Evolutionary conservation across 768 basidiomycete species (phyloP).

Genomic region (Lentinula detonsa): DNA sequence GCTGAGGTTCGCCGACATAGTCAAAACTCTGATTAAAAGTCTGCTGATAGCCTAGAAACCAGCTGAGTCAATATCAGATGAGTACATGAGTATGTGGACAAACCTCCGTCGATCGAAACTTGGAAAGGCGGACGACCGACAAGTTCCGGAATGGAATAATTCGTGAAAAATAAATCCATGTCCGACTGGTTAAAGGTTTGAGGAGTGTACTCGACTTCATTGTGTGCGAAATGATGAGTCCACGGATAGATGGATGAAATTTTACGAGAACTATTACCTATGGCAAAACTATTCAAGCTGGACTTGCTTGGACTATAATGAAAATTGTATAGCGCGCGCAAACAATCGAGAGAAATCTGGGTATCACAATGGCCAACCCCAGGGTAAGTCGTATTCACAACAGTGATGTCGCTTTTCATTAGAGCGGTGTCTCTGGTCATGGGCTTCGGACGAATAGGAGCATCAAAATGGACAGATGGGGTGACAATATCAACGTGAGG

Average conservation of each 20-base stretch:
- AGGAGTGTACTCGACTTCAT: slow-evolving; percentile 32
- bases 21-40: slow-evolving; percentile 18
- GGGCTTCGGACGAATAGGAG: slow-evolving; percentile 10
- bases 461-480: slow-evolving; percentile 37
- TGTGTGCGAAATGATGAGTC: not conserved
- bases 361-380: slow-evolving; percentile 26
- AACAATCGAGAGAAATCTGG: slow-evolving; percentile 31
- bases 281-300: slow-evolving; percentile 31
- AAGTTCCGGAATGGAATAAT: slow-evolving; percentile 25
- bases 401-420: slow-evolving; percentile 10
- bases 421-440: slow-evolving; percentile 10
- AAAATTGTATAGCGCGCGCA: slow-evolving; percentile 33
- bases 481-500: slow-evolving; percentile 36
- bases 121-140: slow-evolving; percentile 25
- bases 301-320: slow-evolving; percentile 21
- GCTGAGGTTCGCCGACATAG: slow-evolving; percentile 36
- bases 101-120: slow-evolving; percentile 29
- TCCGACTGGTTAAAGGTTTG: slow-evolving; percentile 29
- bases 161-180: slow-evolving; percentile 20
- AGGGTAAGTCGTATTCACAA: slow-evolving; percentile 7
- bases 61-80: not conserved
- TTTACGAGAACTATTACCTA: slow-evolving; percentile 19
- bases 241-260: not conserved
- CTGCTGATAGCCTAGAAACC: slow-evolving; percentile 19
- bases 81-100: not conserved